Percentiles rank a stretch among this genome's conserved stretches.
These are phyloP conservation scores for Pythium angustatum DNA, from an alignment of 352 stramenopile species.

Conservation along the genomic window DNA sequence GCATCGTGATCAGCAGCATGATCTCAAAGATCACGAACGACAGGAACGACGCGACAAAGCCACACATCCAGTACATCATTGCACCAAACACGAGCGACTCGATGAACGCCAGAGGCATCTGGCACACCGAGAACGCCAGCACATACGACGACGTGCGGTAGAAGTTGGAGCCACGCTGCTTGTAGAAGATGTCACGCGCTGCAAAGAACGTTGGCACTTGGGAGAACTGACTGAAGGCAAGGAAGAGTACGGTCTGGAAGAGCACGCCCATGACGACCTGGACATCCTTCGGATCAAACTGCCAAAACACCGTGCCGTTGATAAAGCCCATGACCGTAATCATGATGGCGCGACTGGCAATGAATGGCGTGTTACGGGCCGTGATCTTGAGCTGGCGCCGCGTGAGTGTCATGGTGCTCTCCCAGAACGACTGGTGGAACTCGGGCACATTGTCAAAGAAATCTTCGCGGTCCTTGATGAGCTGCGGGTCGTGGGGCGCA, in stretches of 20 bases:
- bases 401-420: conserved; percentile 31
- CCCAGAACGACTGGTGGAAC: conserved; percentile 30
- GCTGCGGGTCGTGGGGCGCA: conserved; percentile 86
- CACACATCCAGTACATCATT: conserved; percentile 79
- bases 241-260: conserved; percentile 73
- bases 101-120: conserved; percentile 37
- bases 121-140: conserved; percentile 38
- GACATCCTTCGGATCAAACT: conserved; percentile 35
- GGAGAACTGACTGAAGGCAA: conserved; percentile 59
- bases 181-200: conserved; percentile 67
- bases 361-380: conserved; percentile 32
- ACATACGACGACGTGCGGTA: conserved; percentile 67
- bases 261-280: conserved; percentile 54
- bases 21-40: conserved; percentile 60
- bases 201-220: conserved; percentile 60
- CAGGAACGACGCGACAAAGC: conserved; percentile 39
- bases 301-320: conserved; percentile 37
- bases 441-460: conserved; percentile 30
- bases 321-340: conserved; percentile 37
- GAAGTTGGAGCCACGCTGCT: conserved; percentile 72
- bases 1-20: conserved; percentile 50
- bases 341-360: conserved; percentile 34
- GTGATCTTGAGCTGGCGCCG: conserved; percentile 34
- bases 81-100: conserved; percentile 70
- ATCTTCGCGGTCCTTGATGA: conserved; percentile 70